phyloP scores from a whole-genome alignment of 1,284 basidiomycete species.

The Hypsizygus ulmarius region DNA sequence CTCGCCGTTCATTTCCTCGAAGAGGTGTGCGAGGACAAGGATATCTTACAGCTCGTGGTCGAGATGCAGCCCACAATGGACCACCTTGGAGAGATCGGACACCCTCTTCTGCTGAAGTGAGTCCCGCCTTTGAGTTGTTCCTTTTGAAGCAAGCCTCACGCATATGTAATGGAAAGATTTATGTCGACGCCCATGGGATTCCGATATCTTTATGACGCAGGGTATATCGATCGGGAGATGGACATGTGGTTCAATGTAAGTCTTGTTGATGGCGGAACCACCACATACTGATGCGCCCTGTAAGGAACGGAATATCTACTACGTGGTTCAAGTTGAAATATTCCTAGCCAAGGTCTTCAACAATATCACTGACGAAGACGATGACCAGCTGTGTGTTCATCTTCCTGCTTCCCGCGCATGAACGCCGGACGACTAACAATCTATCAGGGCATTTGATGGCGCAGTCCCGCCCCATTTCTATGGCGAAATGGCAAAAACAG shows the following conservation, averaged over 20 bases:
- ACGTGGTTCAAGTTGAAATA: constrained; percentile 86
- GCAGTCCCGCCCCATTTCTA: constrained; percentile 95
- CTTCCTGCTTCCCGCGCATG: not conserved
- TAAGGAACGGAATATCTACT: constrained; percentile 83
- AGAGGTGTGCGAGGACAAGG: constrained; percentile 83
- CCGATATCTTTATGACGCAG: constrained; percentile 85
- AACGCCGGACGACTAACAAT: constrained; percentile 4
- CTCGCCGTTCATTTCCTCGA: constrained; percentile 87
- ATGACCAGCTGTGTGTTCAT: constrained; percentile 54
- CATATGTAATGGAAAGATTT: constrained; percentile 55
- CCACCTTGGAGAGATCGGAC: constrained; percentile 91
- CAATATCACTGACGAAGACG: constrained; percentile 57
- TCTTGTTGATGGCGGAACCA: constrained; percentile 5
- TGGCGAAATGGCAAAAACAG: constrained; percentile 95
- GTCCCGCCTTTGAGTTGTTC: constrained; percentile 25
- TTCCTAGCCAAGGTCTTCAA: constrained; percentile 78
- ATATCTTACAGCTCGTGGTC: constrained; percentile 87
- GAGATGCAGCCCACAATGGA: constrained; percentile 94
- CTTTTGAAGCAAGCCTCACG: constrained; percentile 6
- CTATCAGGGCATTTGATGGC: constrained; percentile 74
- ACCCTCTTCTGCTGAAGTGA: constrained; percentile 84
- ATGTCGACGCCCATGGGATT: constrained; percentile 95
- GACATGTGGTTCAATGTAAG: constrained; percentile 93
- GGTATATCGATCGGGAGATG: constrained; percentile 93
- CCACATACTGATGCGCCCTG: constrained; percentile 12